Evolutionary conservation across 805 yeast species (phyloP).

Genomic region (Lipomyces kockii): DNA sequence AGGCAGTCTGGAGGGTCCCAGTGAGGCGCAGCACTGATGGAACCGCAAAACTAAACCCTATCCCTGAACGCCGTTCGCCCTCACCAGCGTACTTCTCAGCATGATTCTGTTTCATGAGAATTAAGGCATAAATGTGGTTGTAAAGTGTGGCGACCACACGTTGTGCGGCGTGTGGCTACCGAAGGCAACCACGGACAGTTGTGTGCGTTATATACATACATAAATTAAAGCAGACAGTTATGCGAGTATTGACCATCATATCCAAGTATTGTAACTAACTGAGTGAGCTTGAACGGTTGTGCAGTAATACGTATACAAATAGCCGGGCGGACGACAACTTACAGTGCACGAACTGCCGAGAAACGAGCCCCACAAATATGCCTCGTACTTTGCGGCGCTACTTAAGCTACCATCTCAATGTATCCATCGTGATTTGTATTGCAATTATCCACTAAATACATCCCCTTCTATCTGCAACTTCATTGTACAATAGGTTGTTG

Average conservation of each 20-base stretch:
- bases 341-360: no score
- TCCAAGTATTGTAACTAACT: no score
- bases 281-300: no score
- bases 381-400: constrained; percentile 1
- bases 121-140: background rate
- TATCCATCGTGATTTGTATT: no score
- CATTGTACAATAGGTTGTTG: background rate
- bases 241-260: no score
- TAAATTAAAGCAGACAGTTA: no score
- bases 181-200: background rate
- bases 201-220: no score
- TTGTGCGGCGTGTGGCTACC: constrained; percentile 3
- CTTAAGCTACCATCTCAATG: background rate
- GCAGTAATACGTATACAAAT: no score
- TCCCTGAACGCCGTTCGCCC: background rate
- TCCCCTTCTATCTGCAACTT: background rate
- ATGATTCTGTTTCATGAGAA: background rate
- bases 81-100: constrained; percentile 1
- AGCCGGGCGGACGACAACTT: no score
- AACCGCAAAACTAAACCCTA: background rate
- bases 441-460: background rate
- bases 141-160: background rate
- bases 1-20: background rate
- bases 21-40: constrained; percentile 8
- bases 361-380: background rate